Evolutionary conservation across 805 yeast genomes (phyloP), one percentile per base, ranked within the genome.

Genomic region (Saccharomycopsis capsularis): DNA sequence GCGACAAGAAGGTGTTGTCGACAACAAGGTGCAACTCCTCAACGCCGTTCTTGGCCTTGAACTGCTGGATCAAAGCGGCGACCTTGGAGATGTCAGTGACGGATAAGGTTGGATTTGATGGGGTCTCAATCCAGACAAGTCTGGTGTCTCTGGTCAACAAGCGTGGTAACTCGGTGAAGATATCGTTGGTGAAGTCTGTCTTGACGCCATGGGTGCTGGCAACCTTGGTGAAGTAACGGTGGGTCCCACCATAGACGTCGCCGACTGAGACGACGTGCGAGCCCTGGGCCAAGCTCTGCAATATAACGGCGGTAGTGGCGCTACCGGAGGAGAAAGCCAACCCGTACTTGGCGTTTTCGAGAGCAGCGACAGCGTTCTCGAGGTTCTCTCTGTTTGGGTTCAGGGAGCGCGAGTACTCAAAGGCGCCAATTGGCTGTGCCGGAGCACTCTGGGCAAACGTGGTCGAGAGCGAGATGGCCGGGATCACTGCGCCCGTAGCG

Each of bases 211-310:
- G 93, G 42, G 86, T 76, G 61, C 72, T 71, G 53, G 91, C 95
- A 43, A 86, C 95, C 64, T 83, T 76, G 63, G 95, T 82, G 74
- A 86, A 86, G 68, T 87, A 86, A 67, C 95, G 75, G 71, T 86
- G 93, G 50, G 95, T 86, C 59, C 95, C 95, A 54, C 95, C 95
- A 66, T 86, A 86, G 42, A 86, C 95, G 60, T 86, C 95, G 58
- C 85, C 89, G 60, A 85, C 80, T 42, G 88, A 80, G 44, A 86
- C 71, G 38, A 84, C 83, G 61, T 87, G 93, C 38, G 85, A 72
- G 42, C 82, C 83, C 55, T 77, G 75, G 40, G 85, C 81, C 59
- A 87, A 69, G 29, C 84, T 74, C 66, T 86, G 95, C 60, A 85
- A 68, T 40, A 86, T 71, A 57, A 81, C 74, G 23, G 93, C 86